Conservation (phyloP, 768 basidiomycete genomes). For the Suillus discolor region DNA sequence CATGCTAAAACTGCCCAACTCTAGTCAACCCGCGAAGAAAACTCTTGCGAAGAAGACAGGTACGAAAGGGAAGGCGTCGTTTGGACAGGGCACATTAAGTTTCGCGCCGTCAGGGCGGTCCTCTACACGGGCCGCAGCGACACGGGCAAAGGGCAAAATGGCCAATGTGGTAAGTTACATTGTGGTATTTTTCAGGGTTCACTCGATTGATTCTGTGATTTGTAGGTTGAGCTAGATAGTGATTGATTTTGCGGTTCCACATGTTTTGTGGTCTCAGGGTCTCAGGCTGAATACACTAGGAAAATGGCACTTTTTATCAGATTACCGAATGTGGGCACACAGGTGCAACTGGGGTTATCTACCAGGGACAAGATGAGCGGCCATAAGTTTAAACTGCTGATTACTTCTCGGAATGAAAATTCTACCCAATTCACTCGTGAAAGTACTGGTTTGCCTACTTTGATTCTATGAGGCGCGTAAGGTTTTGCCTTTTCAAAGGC, state of each 20-base stretch:
- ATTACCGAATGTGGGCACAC: background rate
- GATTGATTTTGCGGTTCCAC: slow-evolving; percentile 19
- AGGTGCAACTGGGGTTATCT: background rate
- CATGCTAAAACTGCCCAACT: slow-evolving; percentile 3
- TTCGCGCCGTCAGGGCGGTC: slow-evolving; percentile 62
- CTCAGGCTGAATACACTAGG: background rate
- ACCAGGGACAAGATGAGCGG: background rate
- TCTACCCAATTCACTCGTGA: background rate
- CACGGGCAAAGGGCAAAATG: slow-evolving; percentile 66
- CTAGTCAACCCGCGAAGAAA: slow-evolving; percentile 51
- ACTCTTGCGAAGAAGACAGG: slow-evolving; percentile 51
- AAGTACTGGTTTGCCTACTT: background rate
- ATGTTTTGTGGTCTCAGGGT: background rate
- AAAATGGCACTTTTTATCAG: background rate
- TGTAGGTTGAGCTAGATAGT: slow-evolving; percentile 28
- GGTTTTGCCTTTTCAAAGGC: slow-evolving; percentile 3
- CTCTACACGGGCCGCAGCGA: slow-evolving; percentile 68
- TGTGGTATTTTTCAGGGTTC: background rate
- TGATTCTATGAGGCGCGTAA: background rate
- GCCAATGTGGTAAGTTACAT: slow-evolving; percentile 41
- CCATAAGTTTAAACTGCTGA: background rate
- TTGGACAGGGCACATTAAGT: slow-evolving; percentile 56
- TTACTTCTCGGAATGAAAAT: background rate
- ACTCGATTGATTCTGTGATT: background rate
- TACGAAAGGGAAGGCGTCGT: slow-evolving; percentile 28